Base-by-base conservation (phyloP, 2,329 filamentous ascomycete genomes). In the Penicillium italicum region DNA sequence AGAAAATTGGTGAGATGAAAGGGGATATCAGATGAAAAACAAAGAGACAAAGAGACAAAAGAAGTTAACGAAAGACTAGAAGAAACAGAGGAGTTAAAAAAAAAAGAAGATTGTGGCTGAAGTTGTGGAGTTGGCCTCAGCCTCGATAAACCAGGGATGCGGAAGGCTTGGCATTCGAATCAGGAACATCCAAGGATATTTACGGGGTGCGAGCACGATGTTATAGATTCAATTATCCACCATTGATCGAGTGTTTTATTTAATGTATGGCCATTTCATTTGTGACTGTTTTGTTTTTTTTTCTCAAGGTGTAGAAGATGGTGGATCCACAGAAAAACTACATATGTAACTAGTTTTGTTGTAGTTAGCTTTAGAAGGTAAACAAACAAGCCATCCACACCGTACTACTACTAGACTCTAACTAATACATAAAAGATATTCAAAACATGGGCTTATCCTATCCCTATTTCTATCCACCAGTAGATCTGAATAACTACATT, bases 31-130 rank as follows among this genome's bases (percentile, higher is more conserved):
- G 38, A 51, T 46, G 18, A 16, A 18, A 47, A 38, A 58, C 1
- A 45, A 24, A 20, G n/a, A 37, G 41, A 47, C 52, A 53, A 38
- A 40, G 41, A 53, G 41, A 31, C 14, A 47, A 55, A 56, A n/a
- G 20, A 44, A 36, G 55, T 48, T 34, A 62, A 65, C 28, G 62
- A 62, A 53, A 58, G 51, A 57, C 44, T 51, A 48, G 44, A 46
- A 55, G 12, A 28, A 41, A 52, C 30, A 37, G 47, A 11, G 18
- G 30, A 53, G 31, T 48, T 46, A n/a, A 30, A 37, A 30, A 41
- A 45, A 41, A 55, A 52, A 20, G 42, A 45, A 41, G 53, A 53
- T 33, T 43, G 54, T 56, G 54, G 55, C 55, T 55, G 31, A 59
- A 59, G 52, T 40, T 40, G 57, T 14, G 44, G 55, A 20, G 44